Evolutionary conservation across 75 land plant species (phyloP), one percentile per base, ranked within the genome.

Genomic region (Picea sitchensis): DNA sequence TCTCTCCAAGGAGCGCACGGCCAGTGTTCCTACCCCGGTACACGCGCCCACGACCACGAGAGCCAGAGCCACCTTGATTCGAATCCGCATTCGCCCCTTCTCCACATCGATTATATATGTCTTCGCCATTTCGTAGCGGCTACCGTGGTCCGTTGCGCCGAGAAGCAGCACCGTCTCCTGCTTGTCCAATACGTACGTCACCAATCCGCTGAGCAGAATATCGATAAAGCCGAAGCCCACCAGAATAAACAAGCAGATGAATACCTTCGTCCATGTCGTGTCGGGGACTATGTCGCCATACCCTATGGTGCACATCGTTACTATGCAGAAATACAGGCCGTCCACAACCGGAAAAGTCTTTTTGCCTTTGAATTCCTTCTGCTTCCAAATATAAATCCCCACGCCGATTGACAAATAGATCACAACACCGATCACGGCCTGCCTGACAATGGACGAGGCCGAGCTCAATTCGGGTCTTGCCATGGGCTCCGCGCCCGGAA

Each of bases 181-280:
- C 59, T 78, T 81, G 83, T 90, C 87, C 21, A 87, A 82, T 64
- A 86, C 87, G 60, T 86, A 86, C 12, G 78, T 85, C 23, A 93
- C 89, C 81, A 91, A 64, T 0, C 91, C 88, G 36, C 82, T 84
- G 18, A 94, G 82, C 51, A 94, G 31, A 26, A 93, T 80, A 67
- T 93, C 97, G 60, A 94, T 78, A 71, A 94, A 89, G 0, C 95
- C 93, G 73, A 94, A 90, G 6, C 96, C 96, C 17, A 92, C 71
- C 38, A 92, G 59, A 58, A 94, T 86, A 63, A 90, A 92, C 0
- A 76, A 38, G 62, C 93, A 92, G 3, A 88, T 54, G 61, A 90
- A 89, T 3, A 92, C 73, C 84, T 94, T 94, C 36, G 96, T 78
- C 32, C 86, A 82, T 11, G 85, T 74, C 1, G 90, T 78, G 36